phyloP scores from a whole-genome alignment of 805 yeast species.

The Pichia membranifaciens region DNA sequence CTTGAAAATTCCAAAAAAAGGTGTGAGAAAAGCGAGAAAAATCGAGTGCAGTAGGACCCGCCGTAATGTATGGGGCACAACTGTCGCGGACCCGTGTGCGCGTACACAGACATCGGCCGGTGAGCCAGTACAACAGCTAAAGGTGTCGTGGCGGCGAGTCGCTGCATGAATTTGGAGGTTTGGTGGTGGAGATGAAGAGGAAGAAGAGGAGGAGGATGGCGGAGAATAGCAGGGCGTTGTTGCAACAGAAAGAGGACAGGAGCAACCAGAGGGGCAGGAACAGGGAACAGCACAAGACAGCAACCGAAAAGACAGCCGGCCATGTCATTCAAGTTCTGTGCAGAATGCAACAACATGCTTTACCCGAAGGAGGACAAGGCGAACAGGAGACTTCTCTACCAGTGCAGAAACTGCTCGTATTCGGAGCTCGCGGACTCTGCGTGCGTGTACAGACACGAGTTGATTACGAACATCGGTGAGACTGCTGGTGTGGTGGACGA shows the following conservation, averaged over 20 bases:
- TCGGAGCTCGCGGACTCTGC: constrained; percentile 88
- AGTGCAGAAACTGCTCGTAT: constrained; percentile 92
- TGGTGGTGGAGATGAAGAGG: not conserved
- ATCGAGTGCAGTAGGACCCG: too few species aligned
- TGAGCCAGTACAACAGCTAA: too few species aligned
- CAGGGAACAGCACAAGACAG: not conserved
- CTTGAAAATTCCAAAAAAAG: too few species aligned
- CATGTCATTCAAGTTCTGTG: constrained; percentile 84
- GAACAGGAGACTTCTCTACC: constrained; percentile 67
- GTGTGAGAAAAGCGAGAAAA: too few species aligned
- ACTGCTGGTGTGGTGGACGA: constrained; percentile 97
- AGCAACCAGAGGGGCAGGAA: too few species aligned
- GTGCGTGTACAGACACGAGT: constrained; percentile 85
- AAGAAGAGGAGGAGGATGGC: not conserved
- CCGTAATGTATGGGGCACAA: too few species aligned
- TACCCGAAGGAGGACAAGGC: constrained; percentile 94
- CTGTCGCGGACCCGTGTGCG: too few species aligned
- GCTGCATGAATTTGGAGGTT: not conserved
- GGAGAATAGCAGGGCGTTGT: too few species aligned
- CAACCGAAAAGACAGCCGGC: not conserved
- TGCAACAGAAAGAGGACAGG: too few species aligned
- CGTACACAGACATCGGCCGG: too few species aligned
- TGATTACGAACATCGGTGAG: constrained; percentile 86
- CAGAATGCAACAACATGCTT: constrained; percentile 96
- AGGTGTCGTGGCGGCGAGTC: not conserved